Conservation (phyloP, 164 flowering plant species). For the Vitis amurensis region DNA sequence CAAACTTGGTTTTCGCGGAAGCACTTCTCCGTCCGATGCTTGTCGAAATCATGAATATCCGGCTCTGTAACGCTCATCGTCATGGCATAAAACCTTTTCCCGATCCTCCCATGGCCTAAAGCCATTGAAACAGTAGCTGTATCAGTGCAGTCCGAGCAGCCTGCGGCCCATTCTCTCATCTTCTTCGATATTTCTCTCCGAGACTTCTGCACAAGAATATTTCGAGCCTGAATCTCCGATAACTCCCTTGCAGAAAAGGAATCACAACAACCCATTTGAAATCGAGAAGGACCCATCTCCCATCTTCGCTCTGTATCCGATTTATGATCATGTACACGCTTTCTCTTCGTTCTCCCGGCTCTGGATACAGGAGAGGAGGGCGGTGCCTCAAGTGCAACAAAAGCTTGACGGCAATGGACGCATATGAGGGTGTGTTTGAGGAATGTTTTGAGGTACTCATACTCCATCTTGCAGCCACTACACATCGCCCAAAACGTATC, state of each 20-base stretch:
- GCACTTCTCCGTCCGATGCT: slow-evolving; percentile 34
- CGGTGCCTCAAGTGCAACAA: slow-evolving; percentile 26
- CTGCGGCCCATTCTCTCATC: slow-evolving; percentile 12
- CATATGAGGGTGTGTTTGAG: slow-evolving; percentile 29
- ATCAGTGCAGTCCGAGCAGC: too few species aligned
- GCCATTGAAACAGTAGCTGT: not conserved
- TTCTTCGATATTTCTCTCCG: slow-evolving; percentile 20
- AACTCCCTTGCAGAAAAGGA: slow-evolving; percentile 11
- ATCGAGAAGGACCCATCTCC: too few species aligned
- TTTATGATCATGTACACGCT: too few species aligned
- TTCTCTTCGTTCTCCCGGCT: not conserved
- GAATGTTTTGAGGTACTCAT: slow-evolving; percentile 30
- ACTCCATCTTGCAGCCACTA: slow-evolving; percentile 32
- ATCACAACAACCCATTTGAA: too few species aligned
- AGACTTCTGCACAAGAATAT: slow-evolving; percentile 23
- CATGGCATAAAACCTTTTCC: slow-evolving; percentile 4
- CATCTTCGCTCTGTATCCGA: too few species aligned
- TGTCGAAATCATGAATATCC: slow-evolving; percentile 54
- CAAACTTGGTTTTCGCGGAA: slow-evolving; percentile 48
- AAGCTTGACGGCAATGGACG: slow-evolving; percentile 26
- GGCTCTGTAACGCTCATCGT: slow-evolving; percentile 49
- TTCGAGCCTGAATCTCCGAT: slow-evolving; percentile 11
- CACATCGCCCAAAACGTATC: slow-evolving; percentile 43
- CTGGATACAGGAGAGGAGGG: slow-evolving; percentile 10
- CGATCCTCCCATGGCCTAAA: not conserved